Conservation (phyloP, 1,139 yeast genomes). For the Suhomyces wounanorum region DNA sequence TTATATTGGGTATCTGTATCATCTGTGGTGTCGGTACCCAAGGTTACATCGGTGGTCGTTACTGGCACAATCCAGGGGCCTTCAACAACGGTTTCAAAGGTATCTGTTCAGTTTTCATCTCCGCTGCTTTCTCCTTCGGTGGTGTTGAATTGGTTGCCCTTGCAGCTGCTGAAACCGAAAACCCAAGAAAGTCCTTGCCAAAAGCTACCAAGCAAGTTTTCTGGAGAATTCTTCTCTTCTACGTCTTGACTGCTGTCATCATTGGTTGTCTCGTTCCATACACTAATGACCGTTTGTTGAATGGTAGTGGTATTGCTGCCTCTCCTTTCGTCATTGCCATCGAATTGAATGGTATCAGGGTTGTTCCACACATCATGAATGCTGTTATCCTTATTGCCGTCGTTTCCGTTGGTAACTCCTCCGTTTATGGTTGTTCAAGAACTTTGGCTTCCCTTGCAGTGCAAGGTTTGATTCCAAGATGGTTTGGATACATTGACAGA, state of each 20-base stretch:
- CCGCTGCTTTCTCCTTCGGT: constrained; percentile 27
- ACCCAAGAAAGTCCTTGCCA: constrained; percentile 26
- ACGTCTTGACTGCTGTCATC: constrained; percentile 42
- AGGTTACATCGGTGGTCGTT: constrained; percentile 26
- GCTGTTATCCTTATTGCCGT: constrained; percentile 54
- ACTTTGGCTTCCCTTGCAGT: constrained; percentile 56
- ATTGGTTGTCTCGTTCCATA: constrained; percentile 52
- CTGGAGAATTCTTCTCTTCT: constrained; percentile 26
- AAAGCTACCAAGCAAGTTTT: constrained; percentile 27
- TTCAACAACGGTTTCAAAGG: constrained; percentile 27
- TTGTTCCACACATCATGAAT: constrained; percentile 53
- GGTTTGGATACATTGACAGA: constrained; percentile 55
- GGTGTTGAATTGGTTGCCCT: constrained; percentile 27
- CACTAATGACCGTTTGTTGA: constrained; percentile 36
- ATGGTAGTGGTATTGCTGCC: constrained; percentile 35
- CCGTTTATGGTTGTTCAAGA: constrained; percentile 58
- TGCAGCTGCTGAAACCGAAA: constrained; percentile 27
- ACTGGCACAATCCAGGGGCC: constrained; percentile 28
- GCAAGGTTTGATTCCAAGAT: constrained; percentile 46
- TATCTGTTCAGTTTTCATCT: constrained; percentile 25
- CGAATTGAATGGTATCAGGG: constrained; percentile 39
- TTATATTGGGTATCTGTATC: constrained; percentile 26
- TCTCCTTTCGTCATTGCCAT: constrained; percentile 49
- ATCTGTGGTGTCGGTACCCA: constrained; percentile 32
- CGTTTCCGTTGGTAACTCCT: constrained; percentile 56